A percentile compares a stretch with the other conserved stretches of the same genome.
Evolutionary conservation across 176 grass and related monocot genomes (phyloP).

Genomic region (Panicum miliaceum): DNA sequence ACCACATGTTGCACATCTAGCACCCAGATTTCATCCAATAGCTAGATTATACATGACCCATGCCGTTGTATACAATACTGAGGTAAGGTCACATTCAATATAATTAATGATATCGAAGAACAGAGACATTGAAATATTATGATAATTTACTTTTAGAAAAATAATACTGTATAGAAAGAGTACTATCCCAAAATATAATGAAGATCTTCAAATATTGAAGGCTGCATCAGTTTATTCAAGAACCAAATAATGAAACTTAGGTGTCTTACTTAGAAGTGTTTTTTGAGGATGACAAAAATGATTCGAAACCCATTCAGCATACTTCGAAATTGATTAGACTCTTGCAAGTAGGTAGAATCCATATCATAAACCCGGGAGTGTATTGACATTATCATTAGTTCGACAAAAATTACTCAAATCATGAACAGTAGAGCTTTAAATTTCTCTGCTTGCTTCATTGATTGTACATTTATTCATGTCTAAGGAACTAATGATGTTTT

Average conservation of each 20-base stretch:
- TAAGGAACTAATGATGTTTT: neutral
- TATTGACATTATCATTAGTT: conserved; percentile 26
- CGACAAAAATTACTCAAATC: neutral
- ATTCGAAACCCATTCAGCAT: conserved; percentile 95
- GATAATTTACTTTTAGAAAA: neutral
- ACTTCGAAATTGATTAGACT: conserved; percentile 94
- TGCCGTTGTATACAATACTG: neutral
- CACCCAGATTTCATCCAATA: conserved; percentile 1
- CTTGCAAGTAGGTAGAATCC: conserved; percentile 95
- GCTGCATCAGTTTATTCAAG: conserved; percentile 7
- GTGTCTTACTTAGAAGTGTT: conserved; percentile 80
- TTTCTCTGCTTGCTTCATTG: neutral
- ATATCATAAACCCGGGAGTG: conserved; percentile 88
- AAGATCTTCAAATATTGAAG: neutral
- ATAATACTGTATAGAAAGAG: neutral
- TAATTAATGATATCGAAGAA: conserved; percentile 7
- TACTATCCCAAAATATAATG: neutral
- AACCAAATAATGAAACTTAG: conserved; percentile 6
- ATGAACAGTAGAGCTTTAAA: conserved; percentile 2
- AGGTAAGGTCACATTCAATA: conserved; percentile 26
- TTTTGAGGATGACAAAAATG: conserved; percentile 95
- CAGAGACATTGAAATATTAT: neutral
- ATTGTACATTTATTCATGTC: neutral
- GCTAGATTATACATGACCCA: neutral
- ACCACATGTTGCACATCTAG: neutral